Evolutionary conservation across 805 yeast genomes (phyloP), one percentile per base, ranked within the genome.

Genomic region (Kurtzmaniella fragi): DNA sequence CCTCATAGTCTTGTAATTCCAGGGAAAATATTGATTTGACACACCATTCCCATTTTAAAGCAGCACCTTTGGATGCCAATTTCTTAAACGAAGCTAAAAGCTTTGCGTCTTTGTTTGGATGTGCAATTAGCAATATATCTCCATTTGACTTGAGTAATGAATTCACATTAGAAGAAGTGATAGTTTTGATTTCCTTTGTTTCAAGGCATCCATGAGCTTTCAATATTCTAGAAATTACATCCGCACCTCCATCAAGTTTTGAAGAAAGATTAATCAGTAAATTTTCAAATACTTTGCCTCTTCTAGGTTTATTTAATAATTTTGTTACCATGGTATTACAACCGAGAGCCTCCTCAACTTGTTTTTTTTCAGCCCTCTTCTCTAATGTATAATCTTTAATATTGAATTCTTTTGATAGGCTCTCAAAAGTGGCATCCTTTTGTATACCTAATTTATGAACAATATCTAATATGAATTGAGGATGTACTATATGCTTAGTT

Each of bases 31-130:
- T 74, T 34, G 78, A 67, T 41, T 68, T 57, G 11, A 80, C 77
- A 37, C 82, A 73, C 82, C 83, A 78, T 37, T 78, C 76, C 85
- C 84, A 80, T 43, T 77, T 82, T 13, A 78, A 69, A 1, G 75
- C 59, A 6, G 43, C 40, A 4, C 49, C 44, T 28, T 40, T 35
- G 12, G 37, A 34, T 40, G 3, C 42, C 20, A 8, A 32, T 28
- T 51, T 51, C 28, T 52, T 55, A 41, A 59, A 52, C 6, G 42
- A 35, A 7, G 41, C 44, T 8, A 58, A 54, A 12, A 56, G 37
- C 36, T 59, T 63, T 5, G 53, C 41, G 42, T 75, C 77, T 53
- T 69, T 57, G 32, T 58, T 34, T 45, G 64, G 49, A 47, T 64
- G 53, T 35, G 67, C 58, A 44, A 66, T 45, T 46, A 59, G 39